These are phyloP conservation scores for Cordyceps sp. DNA, from an alignment of 2,329 filamentous ascomycete genomes.

Conservation along the genomic window DNA sequence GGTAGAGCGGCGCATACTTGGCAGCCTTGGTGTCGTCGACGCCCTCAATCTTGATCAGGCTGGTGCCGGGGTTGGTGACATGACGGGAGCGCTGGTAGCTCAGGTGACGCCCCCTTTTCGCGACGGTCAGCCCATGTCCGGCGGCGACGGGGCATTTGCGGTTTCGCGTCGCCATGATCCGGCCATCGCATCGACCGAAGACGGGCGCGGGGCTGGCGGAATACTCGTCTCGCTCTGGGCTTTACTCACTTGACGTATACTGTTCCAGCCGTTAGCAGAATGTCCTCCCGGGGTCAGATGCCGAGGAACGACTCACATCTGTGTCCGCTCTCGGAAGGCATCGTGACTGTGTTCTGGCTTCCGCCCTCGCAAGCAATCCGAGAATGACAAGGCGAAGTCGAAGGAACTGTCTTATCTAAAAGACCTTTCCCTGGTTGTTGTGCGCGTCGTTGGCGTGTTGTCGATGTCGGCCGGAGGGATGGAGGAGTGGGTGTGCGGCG, in stretches of 20 bases:
- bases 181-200: background rate
- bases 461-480: constrained; percentile 17
- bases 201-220: too few relatives aligned
- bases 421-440: constrained; percentile 25
- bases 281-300: background rate
- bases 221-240: too few relatives aligned
- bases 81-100: constrained; percentile 94
- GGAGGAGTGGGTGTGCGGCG: constrained; percentile 19
- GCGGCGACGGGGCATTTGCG: too few relatives aligned
- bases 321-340: constrained; percentile 80
- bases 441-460: constrained; percentile 18
- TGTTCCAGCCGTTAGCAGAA: constrained; percentile 27
- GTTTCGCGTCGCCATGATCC: too few relatives aligned
- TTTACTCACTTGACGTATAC: constrained; percentile 79
- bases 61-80: constrained; percentile 76
- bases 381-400: constrained; percentile 20
- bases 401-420: constrained; percentile 26
- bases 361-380: constrained; percentile 29
- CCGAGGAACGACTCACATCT: constrained; percentile 49
- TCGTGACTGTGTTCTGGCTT: constrained; percentile 43
- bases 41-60: constrained; percentile 97
- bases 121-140: constrained; percentile 13
- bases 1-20: constrained; percentile 46
- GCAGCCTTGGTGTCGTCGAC: constrained; percentile 82
- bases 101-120: constrained; percentile 79